Base-by-base conservation (phyloP, 75 land plant genomes). In the Ceratopteris richardii region DNA sequence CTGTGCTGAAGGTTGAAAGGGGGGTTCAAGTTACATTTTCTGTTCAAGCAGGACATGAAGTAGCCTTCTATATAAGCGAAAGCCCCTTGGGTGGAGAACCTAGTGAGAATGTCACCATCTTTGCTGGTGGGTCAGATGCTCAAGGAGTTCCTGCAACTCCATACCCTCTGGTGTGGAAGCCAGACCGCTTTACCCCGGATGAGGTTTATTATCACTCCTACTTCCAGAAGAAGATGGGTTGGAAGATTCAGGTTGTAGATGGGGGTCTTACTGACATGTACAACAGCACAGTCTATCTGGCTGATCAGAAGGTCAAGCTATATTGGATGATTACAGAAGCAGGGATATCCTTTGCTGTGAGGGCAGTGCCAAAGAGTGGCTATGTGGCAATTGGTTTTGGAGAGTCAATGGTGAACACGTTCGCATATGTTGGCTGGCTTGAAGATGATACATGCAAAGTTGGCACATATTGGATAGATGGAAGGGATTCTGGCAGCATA, bases 231-330 rank as follows among this genome's bases (percentile, higher is more conserved):
- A 95, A 95, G 52, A 95, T 90, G 97, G 99, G 99, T 21, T 95
- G 97, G 97, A 87, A 82, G 73, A 69, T 95, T 44, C 79, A 80
- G 62, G 99, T 95, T 36, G 96, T 95, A 62, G 99, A 95, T 78
- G 99, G 99, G 2, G 99, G 99, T 19, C 67, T 95, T 16, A 62
- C 87, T 21, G 99, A 95, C 41, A 95, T 95, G 99, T 95, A 90
- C 62, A 95, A 90, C 55, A 95, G 77, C 64, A 95, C 88, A 72
- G 84, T 81, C 52, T 44, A 77, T 51, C 76, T 95, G 67, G 99
- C 83, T 58, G 99, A 95, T 71, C 96, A 95, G 64, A 85, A 82
- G 62, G 92, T 90, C 46, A 82, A 80, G 0, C 73, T 95, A 10
- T 95, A 85, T 46, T 95, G 99, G 99, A 84, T 92, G 13, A 46